Evolutionary conservation across 2,329 filamentous ascomycete species (phyloP).

Genomic region (Sporothrix brasiliensis): DNA sequence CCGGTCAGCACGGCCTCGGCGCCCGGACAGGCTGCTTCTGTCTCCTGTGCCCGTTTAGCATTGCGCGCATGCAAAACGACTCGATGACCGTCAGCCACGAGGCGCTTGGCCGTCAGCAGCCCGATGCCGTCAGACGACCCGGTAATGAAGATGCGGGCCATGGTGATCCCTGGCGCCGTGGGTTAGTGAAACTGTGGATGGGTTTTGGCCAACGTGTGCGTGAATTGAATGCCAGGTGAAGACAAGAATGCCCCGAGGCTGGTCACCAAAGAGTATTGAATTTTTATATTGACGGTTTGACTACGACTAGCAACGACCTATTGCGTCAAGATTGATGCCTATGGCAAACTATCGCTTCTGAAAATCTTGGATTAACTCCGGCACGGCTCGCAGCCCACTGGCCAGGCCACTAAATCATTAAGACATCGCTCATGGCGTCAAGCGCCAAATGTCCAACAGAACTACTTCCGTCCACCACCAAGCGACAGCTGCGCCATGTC

Average conservation of each 20-base stretch:
- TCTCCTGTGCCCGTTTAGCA: conserved; percentile 55
- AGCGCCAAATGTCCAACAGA: background rate
- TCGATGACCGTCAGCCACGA: conserved; percentile 55
- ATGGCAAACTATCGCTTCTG: background rate
- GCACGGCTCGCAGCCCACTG: background rate
- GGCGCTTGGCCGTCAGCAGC: conserved; percentile 52
- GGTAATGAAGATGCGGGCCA: conserved; percentile 51
- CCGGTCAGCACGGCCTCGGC: conserved; percentile 56
- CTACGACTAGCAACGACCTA: background rate
- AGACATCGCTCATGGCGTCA: background rate
- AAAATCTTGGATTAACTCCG: background rate
- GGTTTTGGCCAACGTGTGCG: background rate
- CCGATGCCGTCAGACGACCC: conserved; percentile 62
- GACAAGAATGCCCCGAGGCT: background rate
- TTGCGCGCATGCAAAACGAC: conserved; percentile 62
- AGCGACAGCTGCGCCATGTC: conserved; percentile 27
- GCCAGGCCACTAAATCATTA: background rate
- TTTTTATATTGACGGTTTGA: background rate
- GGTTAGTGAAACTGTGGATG: background rate
- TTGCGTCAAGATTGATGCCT: background rate
- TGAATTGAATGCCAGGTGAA: background rate
- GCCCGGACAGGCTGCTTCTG: conserved; percentile 51
- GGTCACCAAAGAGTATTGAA: background rate
- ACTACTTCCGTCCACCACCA: background rate
- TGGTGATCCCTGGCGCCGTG: conserved; percentile 14